Evolutionary conservation across 164 flowering plant species (phyloP), one percentile per base, ranked within the genome.

Genomic region (Tinospora cordifolia): DNA sequence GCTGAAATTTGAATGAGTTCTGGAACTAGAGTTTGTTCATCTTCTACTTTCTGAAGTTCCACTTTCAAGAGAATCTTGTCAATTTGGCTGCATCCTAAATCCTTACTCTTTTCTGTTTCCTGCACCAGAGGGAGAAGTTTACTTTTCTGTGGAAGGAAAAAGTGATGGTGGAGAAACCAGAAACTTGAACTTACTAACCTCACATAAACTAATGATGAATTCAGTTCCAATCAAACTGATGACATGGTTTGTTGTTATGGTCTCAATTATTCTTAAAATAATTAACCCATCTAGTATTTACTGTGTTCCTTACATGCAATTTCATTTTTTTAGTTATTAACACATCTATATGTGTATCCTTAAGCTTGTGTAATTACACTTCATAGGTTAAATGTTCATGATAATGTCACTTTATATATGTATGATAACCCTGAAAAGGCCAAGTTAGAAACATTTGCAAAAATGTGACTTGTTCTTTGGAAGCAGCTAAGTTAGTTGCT

Each of bases 11-110:
- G 36, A 68, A 64, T 69, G 65, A 24, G 66, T 63, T 71, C 77
- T 21, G 59, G 65, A 63, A 70, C 66, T 49, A 62, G 60, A 54
- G 62, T 64, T 10, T 8, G 54, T 41, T n/a, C 49, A 40, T 64
- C 47, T 68, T 76, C 79, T 44, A 46, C 47, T 70, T 74, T 71
- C 71, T 70, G 78, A 64, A 72, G 24, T 67, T 74, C 76, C 7
- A 27, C 34, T 40, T 69, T 68, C 24, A 63, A 8, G 25, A 63
- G 64, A 6, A 59, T 66, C 17, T 15, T 39, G 11, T 76, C 79
- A 25, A 46, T 40, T n/a, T 66, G 78, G 66, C n/a, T 63, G 30
- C 66, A 11, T 26, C 11, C 41, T 47, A 68, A 60, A 34, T 68
- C 72, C 11, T 62, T 63, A 6, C 6, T 68, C 44, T 24, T 64